Conservation (phyloP, 2,329 filamentous ascomycete species). For the Knoxdaviesia proteae region DNA sequence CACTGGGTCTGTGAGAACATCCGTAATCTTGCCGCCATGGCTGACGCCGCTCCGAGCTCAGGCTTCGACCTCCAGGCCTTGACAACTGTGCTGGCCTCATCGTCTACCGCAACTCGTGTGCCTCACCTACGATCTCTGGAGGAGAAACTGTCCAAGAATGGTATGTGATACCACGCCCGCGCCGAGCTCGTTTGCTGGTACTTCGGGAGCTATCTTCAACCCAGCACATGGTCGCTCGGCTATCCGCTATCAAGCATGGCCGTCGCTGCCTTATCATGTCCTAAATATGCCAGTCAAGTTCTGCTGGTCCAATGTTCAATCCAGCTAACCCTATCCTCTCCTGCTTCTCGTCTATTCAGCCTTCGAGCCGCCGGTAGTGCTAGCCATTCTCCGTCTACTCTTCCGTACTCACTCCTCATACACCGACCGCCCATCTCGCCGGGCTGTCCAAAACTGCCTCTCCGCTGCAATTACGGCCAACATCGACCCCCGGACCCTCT, state of each 20-base stretch:
- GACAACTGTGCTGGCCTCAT: slow-evolving; percentile 33
- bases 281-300: too few species aligned
- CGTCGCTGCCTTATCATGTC: too few species aligned
- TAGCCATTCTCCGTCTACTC: slow-evolving; percentile 45
- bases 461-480: slow-evolving; percentile 41
- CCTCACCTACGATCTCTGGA: slow-evolving; percentile 32
- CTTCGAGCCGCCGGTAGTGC: slow-evolving; percentile 25
- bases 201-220: slow-evolving; percentile 1
- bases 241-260: too few species aligned
- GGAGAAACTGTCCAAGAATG: slow-evolving; percentile 31
- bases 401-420: slow-evolving; percentile 81
- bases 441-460: slow-evolving; percentile 67
- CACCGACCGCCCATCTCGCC: slow-evolving; percentile 63
- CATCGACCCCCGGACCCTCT: slow-evolving; percentile 33
- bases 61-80: slow-evolving; percentile 27
- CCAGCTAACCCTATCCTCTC: too few species aligned
- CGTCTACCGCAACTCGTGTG: slow-evolving; percentile 37
- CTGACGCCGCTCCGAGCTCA: slow-evolving; percentile 8
- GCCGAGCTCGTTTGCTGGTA: background rate
- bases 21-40: slow-evolving; percentile 1
- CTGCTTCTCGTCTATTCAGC: slow-evolving; percentile 12
- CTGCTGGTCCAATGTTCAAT: too few species aligned
- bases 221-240: background rate
- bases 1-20: too few species aligned
- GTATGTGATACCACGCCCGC: slow-evolving; percentile 16